A percentile compares a stretch with the other conserved stretches of the same genome.
Conservation (phyloP, 2,329 filamentous ascomycete species). For the Neonectria neomacrospora region DNA sequence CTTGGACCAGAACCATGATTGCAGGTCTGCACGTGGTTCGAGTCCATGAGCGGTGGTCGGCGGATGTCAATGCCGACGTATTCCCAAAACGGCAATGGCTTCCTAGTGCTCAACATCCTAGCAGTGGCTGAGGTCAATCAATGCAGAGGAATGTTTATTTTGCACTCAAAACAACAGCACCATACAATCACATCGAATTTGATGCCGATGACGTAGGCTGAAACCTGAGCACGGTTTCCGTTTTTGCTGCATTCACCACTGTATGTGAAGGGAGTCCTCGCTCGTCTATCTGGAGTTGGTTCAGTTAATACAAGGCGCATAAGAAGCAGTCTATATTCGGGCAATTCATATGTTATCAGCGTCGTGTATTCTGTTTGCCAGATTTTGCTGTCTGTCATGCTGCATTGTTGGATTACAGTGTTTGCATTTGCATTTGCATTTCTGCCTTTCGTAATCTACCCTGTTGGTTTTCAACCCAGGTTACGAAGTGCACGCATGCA, state of each 20-base stretch:
- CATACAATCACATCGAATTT: neutral
- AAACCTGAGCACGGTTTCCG: neutral
- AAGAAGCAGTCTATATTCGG: neutral
- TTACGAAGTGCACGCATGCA: neutral
- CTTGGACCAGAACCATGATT: constrained; percentile 11
- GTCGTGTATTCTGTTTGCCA: neutral
- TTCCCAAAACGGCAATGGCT: constrained; percentile 15
- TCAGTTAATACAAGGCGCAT: neutral
- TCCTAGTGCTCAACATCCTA: neutral
- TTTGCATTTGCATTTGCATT: neutral
- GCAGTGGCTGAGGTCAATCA: neutral
- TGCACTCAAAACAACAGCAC: neutral
- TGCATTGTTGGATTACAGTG: neutral
- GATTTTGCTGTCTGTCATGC: neutral
- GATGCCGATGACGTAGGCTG: neutral
- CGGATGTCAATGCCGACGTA: constrained; percentile 23
- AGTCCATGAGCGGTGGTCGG: constrained; percentile 22
- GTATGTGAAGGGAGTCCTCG: neutral
- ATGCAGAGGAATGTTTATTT: neutral
- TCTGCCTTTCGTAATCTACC: neutral
- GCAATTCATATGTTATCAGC: neutral
- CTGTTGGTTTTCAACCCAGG: neutral
- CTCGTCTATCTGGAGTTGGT: neutral
- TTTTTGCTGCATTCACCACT: neutral
- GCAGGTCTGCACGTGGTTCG: constrained; percentile 21